Base-by-base conservation (phyloP, 768 basidiomycete species). In the Lyophyllum atratum region DNA sequence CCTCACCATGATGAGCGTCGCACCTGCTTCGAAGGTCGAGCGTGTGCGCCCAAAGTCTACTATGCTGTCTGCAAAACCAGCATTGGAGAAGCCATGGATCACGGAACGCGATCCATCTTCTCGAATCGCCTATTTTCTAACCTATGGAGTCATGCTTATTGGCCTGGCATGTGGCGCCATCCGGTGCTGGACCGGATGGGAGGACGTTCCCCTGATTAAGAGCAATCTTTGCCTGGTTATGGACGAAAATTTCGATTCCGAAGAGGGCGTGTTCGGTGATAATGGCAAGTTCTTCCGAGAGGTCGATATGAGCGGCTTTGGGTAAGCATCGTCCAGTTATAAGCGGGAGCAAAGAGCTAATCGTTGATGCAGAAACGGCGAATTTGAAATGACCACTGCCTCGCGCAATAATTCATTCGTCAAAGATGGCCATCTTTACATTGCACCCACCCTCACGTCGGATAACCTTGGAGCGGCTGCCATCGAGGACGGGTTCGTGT, bases 311-410 rank as follows among this genome's bases (percentile, higher is more conserved):
- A 89, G 92, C 56, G 94, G 94, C 3, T 96, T 89, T 69, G 92
- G 92, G 89, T 89, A 67, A 52, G 85, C 68, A 15, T 19, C 50
- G 42, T 45, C 17, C 62, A 4, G 44, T 55, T 48, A 29, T 29
- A 34, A 42, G 49, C n/a, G n/a, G 52, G 15, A 31, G 56, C 55
- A 39, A 53, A 48, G 59, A 49, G 25, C 39, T 59, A 31, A 57
- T 22, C 54, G 31, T 33, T 40, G 40, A 24, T 45, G 14, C 51
- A 90, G 90, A 12, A 91, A 90, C 59, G 86, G 85, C 31, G 85
- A 93, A 66, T 95, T 95, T 62, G 88, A 93, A 64, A 94, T 93
- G 91, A 86, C 93, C 2, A 94, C 92, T 1, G 72, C 71, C 14
- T 86, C 85, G 5, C 63, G 77, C 29, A 85, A 85, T 68, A 93